These are phyloP conservation scores for Phialemoniopsis sp. DNA, from an alignment of 2,329 filamentous ascomycete species.

Conservation along the genomic window DNA sequence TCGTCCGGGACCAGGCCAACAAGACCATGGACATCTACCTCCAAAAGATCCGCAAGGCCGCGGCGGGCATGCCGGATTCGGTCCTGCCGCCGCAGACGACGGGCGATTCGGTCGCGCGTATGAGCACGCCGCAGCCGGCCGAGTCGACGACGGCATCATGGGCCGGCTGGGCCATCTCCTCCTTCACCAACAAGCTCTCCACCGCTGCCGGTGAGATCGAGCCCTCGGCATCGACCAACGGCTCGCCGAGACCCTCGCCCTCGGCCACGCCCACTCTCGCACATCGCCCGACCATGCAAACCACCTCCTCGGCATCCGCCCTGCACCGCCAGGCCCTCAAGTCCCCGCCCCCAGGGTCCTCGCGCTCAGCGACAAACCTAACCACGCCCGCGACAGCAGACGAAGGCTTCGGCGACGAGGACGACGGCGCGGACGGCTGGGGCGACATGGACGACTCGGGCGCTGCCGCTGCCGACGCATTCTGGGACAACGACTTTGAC, in stretches of 20 bases:
- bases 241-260: slow-evolving; percentile 33
- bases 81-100: slow-evolving; percentile 61
- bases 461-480: slow-evolving; percentile 31
- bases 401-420: slow-evolving; percentile 51
- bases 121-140: slow-evolving; percentile 68
- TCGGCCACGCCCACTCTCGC: slow-evolving; percentile 28
- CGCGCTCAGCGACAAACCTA: slow-evolving; percentile 32
- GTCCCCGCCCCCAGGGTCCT: slow-evolving; percentile 37
- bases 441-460: slow-evolving; percentile 56
- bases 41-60: slow-evolving; percentile 75
- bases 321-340: slow-evolving; percentile 58
- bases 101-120: slow-evolving; percentile 58
- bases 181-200: slow-evolving; percentile 92
- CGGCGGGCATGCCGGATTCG: slow-evolving; percentile 74
- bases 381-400: slow-evolving; percentile 29
- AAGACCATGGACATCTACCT: slow-evolving; percentile 88
- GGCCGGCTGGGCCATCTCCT: slow-evolving; percentile 98
- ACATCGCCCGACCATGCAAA: slow-evolving; percentile 22
- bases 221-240: slow-evolving; percentile 37
- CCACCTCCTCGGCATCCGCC: slow-evolving; percentile 49
- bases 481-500: slow-evolving; percentile 22
- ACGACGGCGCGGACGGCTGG: slow-evolving; percentile 71
- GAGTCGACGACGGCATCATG: slow-evolving; percentile 55
- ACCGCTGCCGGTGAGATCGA: slow-evolving; percentile 84
- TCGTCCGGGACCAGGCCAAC: slow-evolving; percentile 85